Percentiles rank a stretch among this genome's conserved stretches.
These are phyloP conservation scores for Neurospora sp. DNA, from an alignment of 495 filamentous ascomycete species.

Conservation along the genomic window DNA sequence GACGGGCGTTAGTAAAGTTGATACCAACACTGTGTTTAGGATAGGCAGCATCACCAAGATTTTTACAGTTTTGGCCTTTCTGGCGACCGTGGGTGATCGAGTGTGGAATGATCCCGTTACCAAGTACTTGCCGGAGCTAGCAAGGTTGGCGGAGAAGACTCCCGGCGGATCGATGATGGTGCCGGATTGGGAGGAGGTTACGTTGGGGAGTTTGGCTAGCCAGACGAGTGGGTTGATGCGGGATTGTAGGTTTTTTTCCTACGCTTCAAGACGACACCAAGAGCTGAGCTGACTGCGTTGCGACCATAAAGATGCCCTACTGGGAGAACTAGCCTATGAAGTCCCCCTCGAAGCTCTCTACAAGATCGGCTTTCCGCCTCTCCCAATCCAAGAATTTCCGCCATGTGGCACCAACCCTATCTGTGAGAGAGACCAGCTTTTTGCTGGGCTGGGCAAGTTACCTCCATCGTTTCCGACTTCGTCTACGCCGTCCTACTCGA, in stretches of 20 bases:
- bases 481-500: slow-evolving; percentile 29
- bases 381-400: slow-evolving; percentile 34
- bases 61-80: slow-evolving; percentile 34
- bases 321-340: slow-evolving; percentile 31
- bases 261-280: background rate
- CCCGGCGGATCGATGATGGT: slow-evolving; percentile 25
- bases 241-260: slow-evolving; percentile 12
- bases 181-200: slow-evolving; percentile 45
- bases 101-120: slow-evolving; percentile 32
- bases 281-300: no score
- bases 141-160: slow-evolving; percentile 19
- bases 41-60: slow-evolving; percentile 43
- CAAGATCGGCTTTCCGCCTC: slow-evolving; percentile 21
- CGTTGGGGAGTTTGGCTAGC: slow-evolving; percentile 42
- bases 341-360: slow-evolving; percentile 12
- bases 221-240: slow-evolving; percentile 43
- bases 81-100: slow-evolving; percentile 27
- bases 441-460: slow-evolving; percentile 19
- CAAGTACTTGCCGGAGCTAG: slow-evolving; percentile 46
- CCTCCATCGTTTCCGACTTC: slow-evolving; percentile 28
- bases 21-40: slow-evolving; percentile 34
- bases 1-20: slow-evolving; percentile 28
- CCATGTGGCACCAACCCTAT: slow-evolving; percentile 31
- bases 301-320: slow-evolving; percentile 27
- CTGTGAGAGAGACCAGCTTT: slow-evolving; percentile 31